Evolutionary conservation across 2,329 filamentous ascomycete species (phyloP).

Genomic region (Dothiorella sarmentorum): DNA sequence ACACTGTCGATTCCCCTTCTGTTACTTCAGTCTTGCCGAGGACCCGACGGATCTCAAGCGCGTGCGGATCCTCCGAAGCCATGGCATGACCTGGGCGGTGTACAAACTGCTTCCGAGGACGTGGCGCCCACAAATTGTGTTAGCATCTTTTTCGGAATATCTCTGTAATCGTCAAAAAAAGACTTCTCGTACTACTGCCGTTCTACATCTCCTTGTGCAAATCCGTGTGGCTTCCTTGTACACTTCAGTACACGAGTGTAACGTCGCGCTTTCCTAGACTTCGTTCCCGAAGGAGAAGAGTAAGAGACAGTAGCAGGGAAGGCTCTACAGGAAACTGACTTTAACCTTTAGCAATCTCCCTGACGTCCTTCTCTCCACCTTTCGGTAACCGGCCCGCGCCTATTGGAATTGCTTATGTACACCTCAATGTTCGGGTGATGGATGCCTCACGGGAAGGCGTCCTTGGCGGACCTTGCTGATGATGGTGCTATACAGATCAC

Average conservation of each 20-base stretch:
- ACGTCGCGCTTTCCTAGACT: not conserved
- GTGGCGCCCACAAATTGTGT: not conserved
- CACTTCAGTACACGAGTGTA: not conserved
- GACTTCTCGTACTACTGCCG: not conserved
- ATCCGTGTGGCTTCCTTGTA: not conserved
- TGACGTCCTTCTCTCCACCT: too few relatives aligned
- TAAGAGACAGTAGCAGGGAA: not conserved
- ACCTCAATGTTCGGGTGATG: too few relatives aligned
- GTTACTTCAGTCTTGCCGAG: not conserved
- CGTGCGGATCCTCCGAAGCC: conserved; percentile 11
- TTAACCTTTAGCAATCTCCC: too few relatives aligned
- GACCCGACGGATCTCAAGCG: not conserved
- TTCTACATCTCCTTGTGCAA: not conserved
- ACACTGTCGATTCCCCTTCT: not conserved
- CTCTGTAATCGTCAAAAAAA: not conserved
- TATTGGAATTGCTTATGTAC: too few relatives aligned
- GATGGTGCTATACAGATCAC: not conserved
- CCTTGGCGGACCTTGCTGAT: not conserved
- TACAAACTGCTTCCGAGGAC: not conserved
- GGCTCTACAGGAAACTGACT: too few relatives aligned
- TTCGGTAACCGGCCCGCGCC: too few relatives aligned
- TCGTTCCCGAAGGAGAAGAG: not conserved
- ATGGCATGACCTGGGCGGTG: conserved; percentile 8
- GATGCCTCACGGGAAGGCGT: too few relatives aligned
- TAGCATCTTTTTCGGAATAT: not conserved